These are phyloP conservation scores for Pythium vanterpoolii DNA, from an alignment of 352 stramenopile genomes.

Conservation along the genomic window DNA sequence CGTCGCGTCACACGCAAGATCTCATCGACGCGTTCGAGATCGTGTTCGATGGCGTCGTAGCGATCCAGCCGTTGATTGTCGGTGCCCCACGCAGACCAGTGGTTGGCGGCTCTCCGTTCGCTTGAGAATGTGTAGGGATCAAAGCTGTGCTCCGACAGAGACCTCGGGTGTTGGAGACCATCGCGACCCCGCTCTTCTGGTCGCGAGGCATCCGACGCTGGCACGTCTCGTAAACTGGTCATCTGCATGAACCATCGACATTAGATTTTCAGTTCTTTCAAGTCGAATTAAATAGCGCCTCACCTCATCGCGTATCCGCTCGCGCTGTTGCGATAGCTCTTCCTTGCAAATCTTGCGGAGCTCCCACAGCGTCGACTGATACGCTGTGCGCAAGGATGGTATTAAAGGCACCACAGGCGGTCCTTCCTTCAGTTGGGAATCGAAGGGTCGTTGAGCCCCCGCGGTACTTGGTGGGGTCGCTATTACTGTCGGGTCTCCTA, in stretches of 20 bases:
- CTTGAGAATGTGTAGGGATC: neutral
- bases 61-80: constrained; percentile 22
- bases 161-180: neutral
- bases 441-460: neutral
- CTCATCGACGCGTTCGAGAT: constrained; percentile 57
- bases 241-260: constrained; percentile 18
- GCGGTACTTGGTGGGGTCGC: neutral
- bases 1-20: constrained; percentile 38
- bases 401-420: neutral
- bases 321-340: constrained; percentile 47
- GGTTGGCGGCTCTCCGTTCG: neutral
- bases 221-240: constrained; percentile 3
- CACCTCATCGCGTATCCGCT: constrained; percentile 33
- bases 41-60: constrained; percentile 51
- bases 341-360: constrained; percentile 58
- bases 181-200: neutral
- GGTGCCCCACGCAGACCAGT: neutral
- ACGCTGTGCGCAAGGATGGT: constrained; percentile 18
- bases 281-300: neutral
- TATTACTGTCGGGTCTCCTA: neutral
- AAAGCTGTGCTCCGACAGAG: neutral
- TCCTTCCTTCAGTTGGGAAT: neutral
- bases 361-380: constrained; percentile 51
- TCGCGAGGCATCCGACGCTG: neutral
- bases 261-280: neutral